These are phyloP conservation scores for Tetrapyrgos nigripes DNA, from an alignment of 1,284 basidiomycete species.

Conservation along the genomic window DNA sequence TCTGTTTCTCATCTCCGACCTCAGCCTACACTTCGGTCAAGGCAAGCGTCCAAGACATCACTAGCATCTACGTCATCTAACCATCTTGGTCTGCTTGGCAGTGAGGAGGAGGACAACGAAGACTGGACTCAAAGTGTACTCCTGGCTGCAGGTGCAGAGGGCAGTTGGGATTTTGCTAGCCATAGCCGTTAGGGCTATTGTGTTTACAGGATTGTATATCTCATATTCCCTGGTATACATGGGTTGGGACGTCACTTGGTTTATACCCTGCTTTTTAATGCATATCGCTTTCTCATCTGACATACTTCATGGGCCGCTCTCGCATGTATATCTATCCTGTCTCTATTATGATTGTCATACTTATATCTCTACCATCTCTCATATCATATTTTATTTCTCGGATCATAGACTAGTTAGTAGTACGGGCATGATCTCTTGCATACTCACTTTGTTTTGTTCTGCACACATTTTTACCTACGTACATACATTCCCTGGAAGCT, in stretches of 20 bases:
- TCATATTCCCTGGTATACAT: neutral
- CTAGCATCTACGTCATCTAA: conserved; percentile 39
- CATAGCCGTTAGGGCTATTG: neutral
- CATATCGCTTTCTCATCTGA: conserved; percentile 1
- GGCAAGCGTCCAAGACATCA: conserved; percentile 28
- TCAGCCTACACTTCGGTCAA: conserved; percentile 27
- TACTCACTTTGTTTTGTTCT: neutral
- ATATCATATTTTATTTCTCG: neutral
- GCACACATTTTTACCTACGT: neutral
- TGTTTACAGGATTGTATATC: neutral
- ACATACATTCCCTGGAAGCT: neutral
- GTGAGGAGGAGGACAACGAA: conserved; percentile 49
- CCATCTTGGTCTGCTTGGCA: conserved; percentile 50
- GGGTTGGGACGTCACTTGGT: neutral
- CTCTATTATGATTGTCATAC: neutral
- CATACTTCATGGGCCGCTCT: neutral
- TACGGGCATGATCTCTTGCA: neutral
- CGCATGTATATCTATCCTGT: conserved; percentile 8
- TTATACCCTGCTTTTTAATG: conserved; percentile 1
- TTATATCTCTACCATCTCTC: neutral
- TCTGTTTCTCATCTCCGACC: conserved; percentile 32
- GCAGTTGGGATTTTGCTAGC: neutral
- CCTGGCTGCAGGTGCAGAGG: conserved; percentile 49
- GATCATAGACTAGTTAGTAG: neutral
- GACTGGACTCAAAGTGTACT: conserved; percentile 70